Evolutionary conservation across 164 flowering plant species (phyloP).

Genomic region (Stephania yunnanensis): DNA sequence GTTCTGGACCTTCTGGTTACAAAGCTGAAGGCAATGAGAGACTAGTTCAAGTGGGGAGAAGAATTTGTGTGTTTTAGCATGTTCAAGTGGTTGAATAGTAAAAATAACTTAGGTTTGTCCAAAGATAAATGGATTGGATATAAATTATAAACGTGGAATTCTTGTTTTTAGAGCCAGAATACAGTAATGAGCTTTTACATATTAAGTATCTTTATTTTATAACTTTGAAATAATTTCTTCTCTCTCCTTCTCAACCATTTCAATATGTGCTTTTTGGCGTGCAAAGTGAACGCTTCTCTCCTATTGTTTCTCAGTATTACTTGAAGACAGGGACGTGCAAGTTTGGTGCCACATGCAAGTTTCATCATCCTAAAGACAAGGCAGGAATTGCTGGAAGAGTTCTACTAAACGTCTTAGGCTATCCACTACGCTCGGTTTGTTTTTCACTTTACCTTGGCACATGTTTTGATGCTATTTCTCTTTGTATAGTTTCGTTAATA

Average conservation of each 20-base stretch:
- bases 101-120: neutral
- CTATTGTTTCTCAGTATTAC: conserved; percentile 54
- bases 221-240: neutral
- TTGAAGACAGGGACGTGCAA: conserved; percentile 96
- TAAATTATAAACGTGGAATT: neutral
- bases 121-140: neutral
- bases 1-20: too few species aligned
- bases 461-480: conserved; percentile 6
- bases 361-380: conserved; percentile 92
- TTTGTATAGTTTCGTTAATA: conserved; percentile 3
- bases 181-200: neutral
- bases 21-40: neutral
- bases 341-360: conserved; percentile 96
- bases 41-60: neutral
- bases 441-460: conserved; percentile 8
- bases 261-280: neutral
- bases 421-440: conserved; percentile 92
- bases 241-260: neutral
- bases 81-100: neutral
- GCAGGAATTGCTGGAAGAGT: conserved; percentile 93
- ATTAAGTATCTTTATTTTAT: neutral
- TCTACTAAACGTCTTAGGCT: conserved; percentile 71
- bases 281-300: conserved; percentile 7
- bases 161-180: neutral
- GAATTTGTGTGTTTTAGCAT: neutral